These are phyloP conservation scores for Colletotrichum sp. DNA, from an alignment of 2,329 filamentous ascomycete species.

Conservation along the genomic window DNA sequence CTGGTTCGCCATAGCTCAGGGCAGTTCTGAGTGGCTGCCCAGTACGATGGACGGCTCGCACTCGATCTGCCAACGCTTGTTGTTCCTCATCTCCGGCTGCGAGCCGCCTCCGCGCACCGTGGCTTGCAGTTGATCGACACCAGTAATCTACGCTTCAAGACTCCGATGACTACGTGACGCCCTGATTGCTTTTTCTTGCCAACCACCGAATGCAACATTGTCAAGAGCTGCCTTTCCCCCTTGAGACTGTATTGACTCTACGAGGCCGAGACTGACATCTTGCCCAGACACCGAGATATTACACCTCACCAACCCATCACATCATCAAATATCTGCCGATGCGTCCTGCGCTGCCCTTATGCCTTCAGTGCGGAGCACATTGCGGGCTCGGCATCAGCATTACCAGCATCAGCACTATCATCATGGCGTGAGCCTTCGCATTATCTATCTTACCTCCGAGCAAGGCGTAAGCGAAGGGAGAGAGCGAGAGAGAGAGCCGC, in stretches of 20 bases:
- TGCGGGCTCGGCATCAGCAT: neutral
- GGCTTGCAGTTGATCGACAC: slow-evolving; percentile 18
- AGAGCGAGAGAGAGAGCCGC: neutral
- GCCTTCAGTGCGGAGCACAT: neutral
- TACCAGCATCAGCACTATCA: neutral
- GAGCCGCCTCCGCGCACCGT: neutral
- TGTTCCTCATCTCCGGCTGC: neutral
- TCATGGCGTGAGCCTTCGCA: neutral
- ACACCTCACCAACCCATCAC: neutral
- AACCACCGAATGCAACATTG: neutral
- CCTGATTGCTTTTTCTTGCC: neutral
- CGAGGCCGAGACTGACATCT: neutral
- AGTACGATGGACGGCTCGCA: neutral
- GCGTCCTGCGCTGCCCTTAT: neutral
- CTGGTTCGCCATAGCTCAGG: slow-evolving; percentile 10
- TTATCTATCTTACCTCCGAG: neutral
- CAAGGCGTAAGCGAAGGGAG: neutral
- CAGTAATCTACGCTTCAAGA: neutral
- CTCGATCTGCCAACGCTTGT: neutral
- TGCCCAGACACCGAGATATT: neutral
- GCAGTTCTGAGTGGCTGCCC: neutral
- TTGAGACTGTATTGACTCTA: neutral
- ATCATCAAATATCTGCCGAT: neutral
- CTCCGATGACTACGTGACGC: neutral
- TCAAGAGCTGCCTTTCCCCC: neutral